Percentiles rank a stretch among this genome's conserved stretches.
phyloP scores from a whole-genome alignment of 192 early-diverging fungal species.

The Pilaira anomala region DNA sequence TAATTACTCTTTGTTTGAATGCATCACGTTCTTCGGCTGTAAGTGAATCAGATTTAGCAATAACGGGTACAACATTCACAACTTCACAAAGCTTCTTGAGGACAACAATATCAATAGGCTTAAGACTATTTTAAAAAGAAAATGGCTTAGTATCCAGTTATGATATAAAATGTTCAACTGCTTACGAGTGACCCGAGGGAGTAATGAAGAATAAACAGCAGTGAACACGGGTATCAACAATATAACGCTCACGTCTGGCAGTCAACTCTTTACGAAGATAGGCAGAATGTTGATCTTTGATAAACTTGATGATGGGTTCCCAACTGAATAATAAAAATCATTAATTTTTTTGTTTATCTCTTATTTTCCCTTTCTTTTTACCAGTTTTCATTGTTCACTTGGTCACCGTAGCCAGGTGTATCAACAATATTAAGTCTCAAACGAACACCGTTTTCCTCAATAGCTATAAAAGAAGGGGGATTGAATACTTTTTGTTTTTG shows the following conservation, averaged over 20 bases:
- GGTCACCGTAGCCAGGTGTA: conserved; percentile 96
- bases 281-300: conserved; percentile 96
- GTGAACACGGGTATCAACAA: conserved; percentile 93
- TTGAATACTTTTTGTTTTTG: no score
- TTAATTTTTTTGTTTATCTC: conserved; percentile 68
- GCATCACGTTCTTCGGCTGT: conserved; percentile 79
- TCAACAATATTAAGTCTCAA: conserved; percentile 94
- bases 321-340: conserved; percentile 65
- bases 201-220: conserved; percentile 94
- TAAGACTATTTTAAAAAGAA: conserved; percentile 50
- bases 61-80: conserved; percentile 85
- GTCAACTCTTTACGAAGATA: conserved; percentile 93
- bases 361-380: conserved; percentile 23
- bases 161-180: conserved; percentile 2
- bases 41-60: conserved; percentile 86
- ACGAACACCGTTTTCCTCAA: conserved; percentile 94
- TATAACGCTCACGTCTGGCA: conserved; percentile 81
- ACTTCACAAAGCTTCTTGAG: conserved; percentile 81
- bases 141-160: not conserved
- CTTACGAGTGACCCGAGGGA: conserved; percentile 89
- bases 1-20: conserved; percentile 71
- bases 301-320: conserved; percentile 97
- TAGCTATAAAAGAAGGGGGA: conserved; percentile 49
- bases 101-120: conserved; percentile 85
- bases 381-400: conserved; percentile 99